Evolutionary conservation across 208 protist genomes (phyloP).

Genomic region (Spongospora subterranea): DNA sequence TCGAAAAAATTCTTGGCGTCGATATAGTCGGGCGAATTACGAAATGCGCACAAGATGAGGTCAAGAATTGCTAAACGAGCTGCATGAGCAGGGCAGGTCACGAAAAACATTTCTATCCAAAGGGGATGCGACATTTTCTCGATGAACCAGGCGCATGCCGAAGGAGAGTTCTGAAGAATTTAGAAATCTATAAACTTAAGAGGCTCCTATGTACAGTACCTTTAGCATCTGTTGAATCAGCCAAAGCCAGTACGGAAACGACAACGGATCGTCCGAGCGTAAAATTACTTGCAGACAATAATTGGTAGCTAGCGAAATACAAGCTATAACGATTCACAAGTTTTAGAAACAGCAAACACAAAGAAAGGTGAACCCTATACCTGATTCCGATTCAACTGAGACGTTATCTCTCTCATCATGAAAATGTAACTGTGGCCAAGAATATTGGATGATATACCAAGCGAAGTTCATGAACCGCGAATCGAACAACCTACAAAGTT

Average conservation of each 20-base stretch:
- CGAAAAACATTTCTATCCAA: too few species aligned
- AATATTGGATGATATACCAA: not conserved
- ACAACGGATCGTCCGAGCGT: not conserved
- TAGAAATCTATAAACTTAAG: too few species aligned
- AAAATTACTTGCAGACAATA: not conserved
- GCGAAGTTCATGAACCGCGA: not conserved
- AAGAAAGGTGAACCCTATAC: not conserved
- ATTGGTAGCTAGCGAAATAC: not conserved
- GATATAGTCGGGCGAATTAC: too few species aligned
- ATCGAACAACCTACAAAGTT: not conserved
- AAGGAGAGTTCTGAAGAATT: too few species aligned
- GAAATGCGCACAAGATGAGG: too few species aligned
- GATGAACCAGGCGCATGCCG: too few species aligned
- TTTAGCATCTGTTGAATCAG: not conserved
- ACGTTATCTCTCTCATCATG: not conserved
- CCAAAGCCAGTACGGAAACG: conserved; percentile 17
- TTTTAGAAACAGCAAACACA: not conserved
- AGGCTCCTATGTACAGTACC: too few species aligned
- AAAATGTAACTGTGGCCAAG: not conserved
- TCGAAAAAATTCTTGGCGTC: too few species aligned
- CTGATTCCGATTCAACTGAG: not conserved
- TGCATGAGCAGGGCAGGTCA: too few species aligned
- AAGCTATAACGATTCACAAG: not conserved
- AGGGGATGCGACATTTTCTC: too few species aligned
- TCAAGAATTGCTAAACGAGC: too few species aligned